Evolutionary conservation across 371 early-diverging fungal species (phyloP), one percentile per base, ranked within the genome.

Genomic region (Mortierella sp.): DNA sequence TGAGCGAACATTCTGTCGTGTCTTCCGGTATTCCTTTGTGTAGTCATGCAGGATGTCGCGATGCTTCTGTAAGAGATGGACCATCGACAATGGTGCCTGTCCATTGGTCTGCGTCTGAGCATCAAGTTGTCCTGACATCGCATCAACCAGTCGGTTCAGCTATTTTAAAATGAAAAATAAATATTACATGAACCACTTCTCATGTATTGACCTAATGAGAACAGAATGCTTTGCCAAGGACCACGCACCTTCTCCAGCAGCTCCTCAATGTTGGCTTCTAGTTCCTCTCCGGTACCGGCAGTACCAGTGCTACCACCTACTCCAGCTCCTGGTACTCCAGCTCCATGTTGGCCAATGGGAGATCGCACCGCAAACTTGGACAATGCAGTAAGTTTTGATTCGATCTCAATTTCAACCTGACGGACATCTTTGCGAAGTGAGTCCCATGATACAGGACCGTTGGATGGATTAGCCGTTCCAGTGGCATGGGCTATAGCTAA

Each of bases 221-320:
- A 4, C 11, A 24, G 37, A 28, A 6, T 37, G 49, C 23, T 47
- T 44, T 32, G 31, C 34, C 17, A 34, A n/a, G n/a, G n/a, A n/a
- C n/a, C n/a, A n/a, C n/a, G n/a, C n/a, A 69, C 76, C 76, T 69
- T 75, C 44, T 63, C 64, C 48, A 75, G n/a, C 52, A 69, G 37
- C 1, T 60, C 56, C 15, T 75, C 76, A 17, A 75, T 63, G 24
- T 56, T 60, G 21, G 30, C 41, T 28, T 75, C 69, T 12, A 75
- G 46, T 17, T 75, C 76, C 11, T 64, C 69, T 41, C 56, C 55
- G 37, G 44, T 59, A 17, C 28, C 55, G 26, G 56, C 27, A 19
- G 50, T 21, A 39, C 49, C n/a, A 19, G 47, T 15, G 31, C 44
- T 44, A 4, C 21, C 41, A 14, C 60, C 69, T 56, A 60, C 42